These are phyloP conservation scores for Pichia sp. DNA, from an alignment of 1,139 yeast species.

Conservation along the genomic window DNA sequence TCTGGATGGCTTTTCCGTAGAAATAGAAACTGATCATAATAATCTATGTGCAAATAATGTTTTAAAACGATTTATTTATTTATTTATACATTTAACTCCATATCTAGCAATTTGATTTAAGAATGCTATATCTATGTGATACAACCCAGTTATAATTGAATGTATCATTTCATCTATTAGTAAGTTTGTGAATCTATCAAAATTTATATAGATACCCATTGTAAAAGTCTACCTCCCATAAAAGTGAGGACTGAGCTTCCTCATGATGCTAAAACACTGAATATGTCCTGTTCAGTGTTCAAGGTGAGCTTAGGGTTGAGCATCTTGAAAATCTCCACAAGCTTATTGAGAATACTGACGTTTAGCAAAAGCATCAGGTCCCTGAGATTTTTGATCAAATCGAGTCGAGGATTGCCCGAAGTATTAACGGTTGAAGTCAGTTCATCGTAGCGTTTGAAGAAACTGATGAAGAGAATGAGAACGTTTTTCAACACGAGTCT, in stretches of 20 bases:
- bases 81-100: background rate
- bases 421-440: background rate
- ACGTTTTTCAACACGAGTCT: conserved; percentile 29
- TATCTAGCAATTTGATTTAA: background rate
- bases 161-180: background rate
- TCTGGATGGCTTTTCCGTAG: conserved; percentile 24
- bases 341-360: conserved; percentile 28
- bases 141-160: too few relatives aligned
- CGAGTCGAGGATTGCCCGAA: background rate
- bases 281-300: conserved; percentile 22
- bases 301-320: conserved; percentile 22
- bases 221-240: too few relatives aligned
- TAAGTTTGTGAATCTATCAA: background rate
- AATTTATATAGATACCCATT: background rate
- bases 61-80: conserved; percentile 11
- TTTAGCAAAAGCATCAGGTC: conserved; percentile 27
- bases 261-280: conserved; percentile 2
- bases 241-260: background rate
- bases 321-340: conserved; percentile 25
- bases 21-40: background rate
- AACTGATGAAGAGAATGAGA: conserved; percentile 25
- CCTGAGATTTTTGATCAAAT: conserved; percentile 13
- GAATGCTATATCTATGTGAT: too few relatives aligned
- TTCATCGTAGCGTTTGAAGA: conserved; percentile 21
- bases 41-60: background rate